phyloP scores from a whole-genome alignment of 768 basidiomycete genomes.

The Suillus lakei region DNA sequence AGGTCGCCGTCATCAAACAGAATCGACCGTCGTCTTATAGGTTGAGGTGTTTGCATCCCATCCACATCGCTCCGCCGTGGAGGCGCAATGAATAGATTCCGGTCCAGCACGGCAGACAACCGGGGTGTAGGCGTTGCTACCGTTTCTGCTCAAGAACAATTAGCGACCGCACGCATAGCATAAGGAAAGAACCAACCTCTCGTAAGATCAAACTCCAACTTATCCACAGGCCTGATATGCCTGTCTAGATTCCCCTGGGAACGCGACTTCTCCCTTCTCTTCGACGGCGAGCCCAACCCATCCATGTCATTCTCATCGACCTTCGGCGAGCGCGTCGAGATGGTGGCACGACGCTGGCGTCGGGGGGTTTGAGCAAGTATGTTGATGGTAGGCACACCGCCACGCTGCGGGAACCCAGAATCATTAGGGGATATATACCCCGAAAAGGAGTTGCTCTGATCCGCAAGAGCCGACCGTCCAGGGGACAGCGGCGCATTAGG shows the following conservation, averaged over 20 bases:
- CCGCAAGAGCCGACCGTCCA: slow-evolving; percentile 14
- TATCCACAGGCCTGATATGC: slow-evolving; percentile 69
- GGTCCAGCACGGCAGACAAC: slow-evolving; percentile 71
- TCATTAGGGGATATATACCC: slow-evolving; percentile 21
- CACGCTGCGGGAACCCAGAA: slow-evolving; percentile 20
- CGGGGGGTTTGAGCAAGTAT: slow-evolving; percentile 38
- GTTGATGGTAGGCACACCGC: slow-evolving; percentile 21
- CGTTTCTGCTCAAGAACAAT: slow-evolving; percentile 30
- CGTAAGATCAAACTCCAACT: slow-evolving; percentile 67
- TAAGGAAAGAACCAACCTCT: slow-evolving; percentile 49
- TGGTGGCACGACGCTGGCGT: slow-evolving; percentile 59
- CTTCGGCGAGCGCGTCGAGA: slow-evolving; percentile 65
- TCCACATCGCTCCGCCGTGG: slow-evolving; percentile 45
- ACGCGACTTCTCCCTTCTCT: slow-evolving; percentile 66
- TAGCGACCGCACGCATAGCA: slow-evolving; percentile 1
- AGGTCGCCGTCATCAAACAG: slow-evolving; percentile 50
- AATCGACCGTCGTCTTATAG: slow-evolving; percentile 15
- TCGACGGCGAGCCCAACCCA: slow-evolving; percentile 55
- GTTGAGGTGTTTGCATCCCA: slow-evolving; percentile 23
- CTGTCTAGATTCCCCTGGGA: slow-evolving; percentile 68
- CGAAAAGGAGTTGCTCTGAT: slow-evolving; percentile 29
- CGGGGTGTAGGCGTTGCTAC: slow-evolving; percentile 50
- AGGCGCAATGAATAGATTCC: slow-evolving; percentile 67
- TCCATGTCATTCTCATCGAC: slow-evolving; percentile 40
- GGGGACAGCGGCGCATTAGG: slow-evolving; percentile 27